Base-by-base conservation (phyloP, 2,329 filamentous ascomycete genomes). In the Knoxdaviesia proteae region DNA sequence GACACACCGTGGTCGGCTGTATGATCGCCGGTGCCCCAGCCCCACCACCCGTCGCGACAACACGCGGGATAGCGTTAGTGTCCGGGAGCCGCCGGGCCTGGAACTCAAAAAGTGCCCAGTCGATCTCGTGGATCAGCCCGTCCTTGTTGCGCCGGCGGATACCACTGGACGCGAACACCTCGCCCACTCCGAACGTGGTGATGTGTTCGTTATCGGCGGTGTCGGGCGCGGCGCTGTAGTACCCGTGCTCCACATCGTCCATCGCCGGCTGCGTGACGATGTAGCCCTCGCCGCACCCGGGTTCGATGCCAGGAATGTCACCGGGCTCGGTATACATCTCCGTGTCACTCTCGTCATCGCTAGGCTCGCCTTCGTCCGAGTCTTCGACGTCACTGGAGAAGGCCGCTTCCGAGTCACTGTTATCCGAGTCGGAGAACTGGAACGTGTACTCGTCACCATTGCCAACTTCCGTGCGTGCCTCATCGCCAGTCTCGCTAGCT, bases 101-200 rank as follows among this genome's bases (percentile, higher is more conserved):
- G 48, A 96, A 83, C 49, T 82, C 75, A 51, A 96, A 86, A 3
- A 96, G 64, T 0, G 87, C 86, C 88, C 88, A 96, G 57, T 96
- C 88, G 38, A 96, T 86, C 57, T 96, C 88, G 55, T 94, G 88
- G 5, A 83, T 66, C 30, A 92, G 63, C 5, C 79, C 77, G 47
- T 80, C 68, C 46, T 74, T 69, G 43, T 78, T 70, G 42, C 81
- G 78, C 32, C 88, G 75, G 5, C 84, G 76, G 45, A 96, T 80
- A 6, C 88, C 88, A 29, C 86, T 94, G 0, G 84, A 92, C 0
- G 88, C 88, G 52, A 92, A 84, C 4, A 96, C 67, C 52, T 84
- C 76, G 3, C 88, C 88, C 1, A 96, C 66, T 9, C 76, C 73
- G 52, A 82, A 90, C 0, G 78, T 84, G 38, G 82, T 74, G 1